Evolutionary conservation across 1,139 yeast genomes (phyloP).

Genomic region (Meyerozyma elateridarum): DNA sequence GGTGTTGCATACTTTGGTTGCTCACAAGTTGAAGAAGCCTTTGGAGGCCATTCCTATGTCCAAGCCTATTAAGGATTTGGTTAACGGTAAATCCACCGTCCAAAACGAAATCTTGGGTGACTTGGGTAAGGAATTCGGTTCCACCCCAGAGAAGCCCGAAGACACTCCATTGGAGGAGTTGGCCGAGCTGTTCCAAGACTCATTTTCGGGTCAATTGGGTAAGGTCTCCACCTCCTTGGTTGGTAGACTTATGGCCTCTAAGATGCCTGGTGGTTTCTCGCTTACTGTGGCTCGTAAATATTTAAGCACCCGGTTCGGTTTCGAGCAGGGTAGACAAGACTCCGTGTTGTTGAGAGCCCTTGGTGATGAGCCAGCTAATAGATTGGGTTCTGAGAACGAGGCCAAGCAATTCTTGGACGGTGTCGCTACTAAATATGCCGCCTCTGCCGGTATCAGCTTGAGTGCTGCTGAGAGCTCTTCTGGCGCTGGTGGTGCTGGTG

Average conservation of each 20-base stretch:
- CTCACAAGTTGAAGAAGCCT: constrained; percentile 90
- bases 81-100: constrained; percentile 96
- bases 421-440: constrained; percentile 79
- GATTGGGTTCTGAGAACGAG: constrained; percentile 81
- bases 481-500: constrained; percentile 60
- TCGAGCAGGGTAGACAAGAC: constrained; percentile 92
- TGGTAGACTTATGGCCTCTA: constrained; percentile 88
- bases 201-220: constrained; percentile 84
- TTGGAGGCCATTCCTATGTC: constrained; percentile 80
- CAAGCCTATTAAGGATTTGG: constrained; percentile 93
- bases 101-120: constrained; percentile 98
- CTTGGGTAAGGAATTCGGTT: constrained; percentile 94
- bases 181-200: constrained; percentile 91
- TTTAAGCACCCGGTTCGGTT: constrained; percentile 85
- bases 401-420: constrained; percentile 87
- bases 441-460: constrained; percentile 73
- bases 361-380: constrained; percentile 84
- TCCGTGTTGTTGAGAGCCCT: constrained; percentile 77
- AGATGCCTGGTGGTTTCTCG: constrained; percentile 99
- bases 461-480: constrained; percentile 57
- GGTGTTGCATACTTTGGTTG: constrained; percentile 83
- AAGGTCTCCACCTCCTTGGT: constrained; percentile 86
- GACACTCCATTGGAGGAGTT: constrained; percentile 94
- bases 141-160: constrained; percentile 98
- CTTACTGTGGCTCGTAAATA: constrained; percentile 88